These are phyloP conservation scores for Calonectria multiphialidica DNA, from an alignment of 2,329 filamentous ascomycete species.

Conservation along the genomic window DNA sequence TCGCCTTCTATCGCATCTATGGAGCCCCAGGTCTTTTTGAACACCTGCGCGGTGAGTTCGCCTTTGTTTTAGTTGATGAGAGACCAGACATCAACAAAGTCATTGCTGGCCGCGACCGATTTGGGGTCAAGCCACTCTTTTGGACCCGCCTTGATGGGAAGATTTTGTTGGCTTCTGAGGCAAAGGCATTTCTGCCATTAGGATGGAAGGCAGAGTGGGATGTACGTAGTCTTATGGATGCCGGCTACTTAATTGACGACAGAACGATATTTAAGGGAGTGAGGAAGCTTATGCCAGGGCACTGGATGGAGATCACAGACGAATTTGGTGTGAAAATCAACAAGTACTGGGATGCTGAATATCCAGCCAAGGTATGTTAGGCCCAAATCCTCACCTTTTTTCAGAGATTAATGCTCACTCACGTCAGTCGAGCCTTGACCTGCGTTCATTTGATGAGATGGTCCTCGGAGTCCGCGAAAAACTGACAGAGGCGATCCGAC, in stretches of 20 bases:
- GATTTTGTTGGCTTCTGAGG: neutral
- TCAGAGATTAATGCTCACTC: neutral
- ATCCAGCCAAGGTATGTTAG: neutral
- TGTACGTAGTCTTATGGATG: neutral
- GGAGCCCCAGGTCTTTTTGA: neutral
- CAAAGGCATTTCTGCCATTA: neutral
- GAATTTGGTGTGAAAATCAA: neutral
- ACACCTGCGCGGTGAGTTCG: conserved; percentile 1
- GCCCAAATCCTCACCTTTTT: neutral
- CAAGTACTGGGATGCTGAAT: conserved; percentile 11
- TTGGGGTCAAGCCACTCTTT: neutral
- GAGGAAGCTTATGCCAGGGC: neutral
- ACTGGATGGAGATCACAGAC: neutral
- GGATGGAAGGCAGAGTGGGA: conserved; percentile 6
- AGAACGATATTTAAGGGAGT: neutral
- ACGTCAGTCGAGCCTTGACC: neutral
- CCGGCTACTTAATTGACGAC: neutral
- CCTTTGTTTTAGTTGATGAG: neutral
- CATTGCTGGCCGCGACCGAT: neutral
- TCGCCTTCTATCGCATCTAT: neutral
- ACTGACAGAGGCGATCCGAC: neutral
- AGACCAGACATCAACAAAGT: neutral
- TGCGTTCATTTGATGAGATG: neutral
- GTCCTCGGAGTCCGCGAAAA: neutral
- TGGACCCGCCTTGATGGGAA: neutral